phyloP scores from a whole-genome alignment of 225 moss, liverwort and hornwort species.

The Thuidium tamariscinum region DNA sequence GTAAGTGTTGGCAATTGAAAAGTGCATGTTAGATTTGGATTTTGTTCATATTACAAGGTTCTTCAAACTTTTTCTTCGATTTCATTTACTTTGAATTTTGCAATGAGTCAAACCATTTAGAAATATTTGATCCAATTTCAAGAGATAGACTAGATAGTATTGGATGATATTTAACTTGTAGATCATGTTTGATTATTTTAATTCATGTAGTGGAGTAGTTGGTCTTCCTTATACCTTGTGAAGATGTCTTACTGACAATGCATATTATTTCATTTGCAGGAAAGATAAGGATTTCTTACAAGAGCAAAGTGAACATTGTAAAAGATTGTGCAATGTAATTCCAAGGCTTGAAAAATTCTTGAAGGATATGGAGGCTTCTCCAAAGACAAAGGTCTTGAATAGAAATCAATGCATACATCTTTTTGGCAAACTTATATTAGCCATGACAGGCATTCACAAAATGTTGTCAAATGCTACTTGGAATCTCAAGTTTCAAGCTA shows the following conservation, averaged over 20 bases:
- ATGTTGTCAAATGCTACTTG: not conserved
- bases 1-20: accelerated
- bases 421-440: not conserved
- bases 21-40: accelerated
- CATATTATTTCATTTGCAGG: not conserved
- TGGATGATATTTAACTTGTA: not conserved
- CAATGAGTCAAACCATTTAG: no score
- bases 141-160: no score
- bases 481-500: not conserved
- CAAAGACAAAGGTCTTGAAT: not conserved
- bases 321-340: not conserved
- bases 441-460: not conserved
- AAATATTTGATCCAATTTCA: no score
- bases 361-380: not conserved
- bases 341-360: not conserved
- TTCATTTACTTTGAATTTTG: no score
- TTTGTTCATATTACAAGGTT: not conserved
- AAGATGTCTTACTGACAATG: not conserved
- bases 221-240: accelerated
- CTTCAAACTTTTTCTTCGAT: no score
- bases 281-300: not conserved
- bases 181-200: accelerated
- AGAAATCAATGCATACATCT: not conserved
- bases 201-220: no score
- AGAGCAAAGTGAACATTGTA: not conserved